Conservation (phyloP, 2,329 filamentous ascomycete genomes). For the Curvularia sp. region DNA sequence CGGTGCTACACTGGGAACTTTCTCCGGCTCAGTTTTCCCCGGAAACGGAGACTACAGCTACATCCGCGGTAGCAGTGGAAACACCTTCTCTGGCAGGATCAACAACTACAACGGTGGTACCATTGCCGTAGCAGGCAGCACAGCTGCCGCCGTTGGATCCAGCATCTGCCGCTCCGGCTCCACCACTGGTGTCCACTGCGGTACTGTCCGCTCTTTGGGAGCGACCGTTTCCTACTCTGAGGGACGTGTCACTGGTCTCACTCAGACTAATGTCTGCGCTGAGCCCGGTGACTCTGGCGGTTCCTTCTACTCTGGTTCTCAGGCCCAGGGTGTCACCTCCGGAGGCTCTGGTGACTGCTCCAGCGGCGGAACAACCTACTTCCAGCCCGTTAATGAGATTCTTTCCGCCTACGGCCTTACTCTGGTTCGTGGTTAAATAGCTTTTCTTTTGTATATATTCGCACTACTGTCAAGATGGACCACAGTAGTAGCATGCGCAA, state of each 20-base stretch:
- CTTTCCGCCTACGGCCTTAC: constrained; percentile 50
- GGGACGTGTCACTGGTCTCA: constrained; percentile 53
- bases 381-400: constrained; percentile 55
- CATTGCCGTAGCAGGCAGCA: constrained; percentile 51
- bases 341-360: constrained; percentile 53
- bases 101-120: constrained; percentile 48
- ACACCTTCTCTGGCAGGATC: constrained; percentile 38
- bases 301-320: constrained; percentile 52
- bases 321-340: constrained; percentile 55
- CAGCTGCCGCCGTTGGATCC: constrained; percentile 45
- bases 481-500: constrained; percentile 1
- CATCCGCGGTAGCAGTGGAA: constrained; percentile 48
- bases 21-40: constrained; percentile 52
- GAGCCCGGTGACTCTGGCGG: constrained; percentile 56
- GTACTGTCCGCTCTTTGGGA: constrained; percentile 46
- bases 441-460: constrained; percentile 8
- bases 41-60: constrained; percentile 51
- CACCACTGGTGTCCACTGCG: constrained; percentile 53
- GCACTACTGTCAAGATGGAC: neutral
- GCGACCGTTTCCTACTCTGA: constrained; percentile 52
- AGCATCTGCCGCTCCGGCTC: constrained; percentile 55
- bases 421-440: constrained; percentile 31
- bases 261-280: constrained; percentile 53
- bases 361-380: constrained; percentile 51
- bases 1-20: constrained; percentile 48